A percentile compares a stretch with the other conserved stretches of the same genome.
Evolutionary conservation across 2,329 filamentous ascomycete species (phyloP).

Genomic region (Ceratocystis eucalypticola): DNA sequence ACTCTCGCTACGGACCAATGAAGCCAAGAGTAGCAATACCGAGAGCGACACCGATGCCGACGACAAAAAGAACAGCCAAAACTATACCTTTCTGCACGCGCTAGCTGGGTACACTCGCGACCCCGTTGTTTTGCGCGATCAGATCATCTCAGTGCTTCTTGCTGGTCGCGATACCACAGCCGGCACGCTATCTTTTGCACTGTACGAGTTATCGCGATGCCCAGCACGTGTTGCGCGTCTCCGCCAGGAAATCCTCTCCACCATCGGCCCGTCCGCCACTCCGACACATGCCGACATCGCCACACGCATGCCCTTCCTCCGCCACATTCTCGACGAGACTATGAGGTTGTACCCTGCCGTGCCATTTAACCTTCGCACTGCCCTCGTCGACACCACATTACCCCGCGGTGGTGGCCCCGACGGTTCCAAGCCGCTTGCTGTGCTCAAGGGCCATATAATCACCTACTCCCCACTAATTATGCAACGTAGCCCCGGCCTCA

Average conservation of each 20-base stretch:
- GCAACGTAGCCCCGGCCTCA: conserved; percentile 55
- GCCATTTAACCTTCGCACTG: conserved; percentile 63
- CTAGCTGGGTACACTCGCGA: conserved; percentile 68
- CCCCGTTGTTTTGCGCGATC: conserved; percentile 61
- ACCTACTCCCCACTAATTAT: conserved; percentile 56
- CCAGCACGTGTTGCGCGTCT: conserved; percentile 55
- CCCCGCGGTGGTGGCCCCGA: conserved; percentile 57
- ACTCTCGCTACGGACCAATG: conserved; percentile 52
- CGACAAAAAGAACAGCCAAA: conserved; percentile 26
- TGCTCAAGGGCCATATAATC: conserved; percentile 53
- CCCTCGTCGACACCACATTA: conserved; percentile 60
- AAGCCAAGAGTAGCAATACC: conserved; percentile 27
- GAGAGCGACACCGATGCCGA: neutral
- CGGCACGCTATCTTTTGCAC: conserved; percentile 61
- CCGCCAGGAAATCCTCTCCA: conserved; percentile 55
- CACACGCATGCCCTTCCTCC: conserved; percentile 80
- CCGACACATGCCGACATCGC: conserved; percentile 55
- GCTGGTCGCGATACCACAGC: conserved; percentile 84
- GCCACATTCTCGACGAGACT: conserved; percentile 60
- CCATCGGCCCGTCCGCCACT: conserved; percentile 45
- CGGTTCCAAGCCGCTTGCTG: conserved; percentile 45
- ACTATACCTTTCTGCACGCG: conserved; percentile 77
- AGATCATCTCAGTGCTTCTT: conserved; percentile 68
- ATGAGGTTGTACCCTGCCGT: conserved; percentile 66
- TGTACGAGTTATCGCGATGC: conserved; percentile 68